Conservation (phyloP, 805 yeast genomes). For the Wickerhamiella spandovensis region DNA sequence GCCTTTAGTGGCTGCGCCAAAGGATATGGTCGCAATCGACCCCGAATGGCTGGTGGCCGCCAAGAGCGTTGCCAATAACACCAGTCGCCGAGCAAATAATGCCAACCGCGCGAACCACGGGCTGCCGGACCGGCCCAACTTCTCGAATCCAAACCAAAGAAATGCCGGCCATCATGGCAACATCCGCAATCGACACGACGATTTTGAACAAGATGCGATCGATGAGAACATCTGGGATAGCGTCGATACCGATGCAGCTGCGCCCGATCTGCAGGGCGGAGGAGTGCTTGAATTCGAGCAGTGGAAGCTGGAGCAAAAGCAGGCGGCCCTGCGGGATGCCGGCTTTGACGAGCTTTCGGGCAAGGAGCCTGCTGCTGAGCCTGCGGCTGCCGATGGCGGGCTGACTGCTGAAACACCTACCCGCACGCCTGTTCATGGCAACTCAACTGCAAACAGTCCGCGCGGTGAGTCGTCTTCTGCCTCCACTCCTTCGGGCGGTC, state of each 20-base stretch:
- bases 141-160: not conserved
- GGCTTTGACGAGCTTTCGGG: not conserved
- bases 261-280: conserved; percentile 7
- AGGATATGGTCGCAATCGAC: conserved; percentile 4
- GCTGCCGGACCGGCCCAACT: not conserved
- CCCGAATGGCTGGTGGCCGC: conserved; percentile 1
- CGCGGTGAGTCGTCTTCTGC: not conserved
- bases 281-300: conserved; percentile 18
- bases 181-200: not conserved
- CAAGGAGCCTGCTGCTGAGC: not conserved
- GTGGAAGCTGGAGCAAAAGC: conserved; percentile 15
- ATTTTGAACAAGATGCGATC: not conserved
- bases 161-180: not conserved
- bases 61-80: not conserved
- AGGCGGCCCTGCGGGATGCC: not conserved
- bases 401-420: not conserved
- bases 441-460: not conserved
- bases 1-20: conserved; percentile 17
- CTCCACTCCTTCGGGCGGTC: not conserved
- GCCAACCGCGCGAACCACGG: conserved; percentile 3
- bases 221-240: conserved; percentile 8
- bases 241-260: conserved; percentile 1
- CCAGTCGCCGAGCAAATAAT: not conserved
- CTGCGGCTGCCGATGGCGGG: not conserved
- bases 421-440: not conserved